Conservation (phyloP, 2,329 filamentous ascomycete species). For the Colletotrichum sp. region DNA sequence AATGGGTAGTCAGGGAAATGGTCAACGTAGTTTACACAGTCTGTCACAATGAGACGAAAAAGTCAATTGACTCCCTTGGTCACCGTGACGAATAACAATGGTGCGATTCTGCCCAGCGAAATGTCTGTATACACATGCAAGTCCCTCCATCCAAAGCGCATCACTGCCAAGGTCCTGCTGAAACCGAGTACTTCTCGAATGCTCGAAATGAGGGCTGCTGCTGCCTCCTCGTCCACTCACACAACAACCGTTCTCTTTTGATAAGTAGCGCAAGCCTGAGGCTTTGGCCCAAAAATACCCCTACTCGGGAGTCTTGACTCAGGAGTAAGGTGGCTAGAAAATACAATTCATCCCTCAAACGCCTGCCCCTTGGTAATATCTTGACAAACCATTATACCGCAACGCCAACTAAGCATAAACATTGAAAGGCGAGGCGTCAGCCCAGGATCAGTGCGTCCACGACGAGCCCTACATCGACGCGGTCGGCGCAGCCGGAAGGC, state of each 20-base stretch:
- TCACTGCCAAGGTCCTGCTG: neutral
- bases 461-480: constrained; percentile 32
- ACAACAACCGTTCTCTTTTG: constrained; percentile 4
- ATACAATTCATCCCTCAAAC: constrained; percentile 14
- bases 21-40: neutral
- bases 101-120: neutral
- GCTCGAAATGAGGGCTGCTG: neutral
- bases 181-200: neutral
- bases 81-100: neutral
- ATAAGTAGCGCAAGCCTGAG: neutral
- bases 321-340: neutral
- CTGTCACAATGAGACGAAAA: neutral
- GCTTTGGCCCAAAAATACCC: neutral
- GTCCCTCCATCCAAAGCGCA: neutral
- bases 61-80: neutral
- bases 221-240: neutral
- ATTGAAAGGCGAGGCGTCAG: constrained; percentile 13
- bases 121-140: neutral
- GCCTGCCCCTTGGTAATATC: constrained; percentile 19
- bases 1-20: neutral
- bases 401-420: constrained; percentile 11
- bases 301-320: neutral
- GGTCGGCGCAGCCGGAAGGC: constrained; percentile 29
- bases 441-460: no score
- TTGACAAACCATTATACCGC: constrained; percentile 21